phyloP scores from a whole-genome alignment of 2,329 filamentous ascomycete species.

The Trichoderma citrinoviride region DNA sequence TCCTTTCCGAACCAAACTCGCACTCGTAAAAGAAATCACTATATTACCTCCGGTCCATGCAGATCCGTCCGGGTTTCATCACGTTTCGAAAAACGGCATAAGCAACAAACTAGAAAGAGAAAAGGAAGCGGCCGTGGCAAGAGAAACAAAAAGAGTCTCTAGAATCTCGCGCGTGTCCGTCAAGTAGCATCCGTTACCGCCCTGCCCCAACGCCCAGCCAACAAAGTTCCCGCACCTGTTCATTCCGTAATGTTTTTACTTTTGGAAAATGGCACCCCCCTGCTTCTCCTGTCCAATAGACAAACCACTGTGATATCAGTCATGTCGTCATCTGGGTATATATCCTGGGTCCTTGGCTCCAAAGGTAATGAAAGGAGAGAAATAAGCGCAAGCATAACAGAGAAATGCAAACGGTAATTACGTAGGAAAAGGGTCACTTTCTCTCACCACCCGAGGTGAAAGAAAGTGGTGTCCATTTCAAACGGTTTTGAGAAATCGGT shows the following conservation, averaged over 20 bases:
- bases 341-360: slow-evolving; percentile 29
- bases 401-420: slow-evolving; percentile 15
- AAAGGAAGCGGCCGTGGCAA: slow-evolving; percentile 2
- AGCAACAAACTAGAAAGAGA: neutral
- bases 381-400: slow-evolving; percentile 7
- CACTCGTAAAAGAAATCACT: neutral
- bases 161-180: neutral
- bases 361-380: slow-evolving; percentile 21
- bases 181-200: slow-evolving; percentile 3
- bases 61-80: neutral
- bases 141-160: neutral
- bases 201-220: slow-evolving; percentile 18
- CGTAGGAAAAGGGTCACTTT: neutral
- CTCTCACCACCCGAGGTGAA: too few species aligned
- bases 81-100: neutral
- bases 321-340: slow-evolving; percentile 32
- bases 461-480: slow-evolving; percentile 31
- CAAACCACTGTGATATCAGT: slow-evolving; percentile 20
- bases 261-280: neutral
- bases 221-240: neutral
- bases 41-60: slow-evolving; percentile 8
- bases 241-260: neutral
- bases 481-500: slow-evolving; percentile 54
- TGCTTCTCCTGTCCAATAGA: slow-evolving; percentile 15
- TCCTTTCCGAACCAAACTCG: neutral